Evolutionary conservation across 345 rosid genomes (phyloP).

Genomic region (Linum trigynum): DNA sequence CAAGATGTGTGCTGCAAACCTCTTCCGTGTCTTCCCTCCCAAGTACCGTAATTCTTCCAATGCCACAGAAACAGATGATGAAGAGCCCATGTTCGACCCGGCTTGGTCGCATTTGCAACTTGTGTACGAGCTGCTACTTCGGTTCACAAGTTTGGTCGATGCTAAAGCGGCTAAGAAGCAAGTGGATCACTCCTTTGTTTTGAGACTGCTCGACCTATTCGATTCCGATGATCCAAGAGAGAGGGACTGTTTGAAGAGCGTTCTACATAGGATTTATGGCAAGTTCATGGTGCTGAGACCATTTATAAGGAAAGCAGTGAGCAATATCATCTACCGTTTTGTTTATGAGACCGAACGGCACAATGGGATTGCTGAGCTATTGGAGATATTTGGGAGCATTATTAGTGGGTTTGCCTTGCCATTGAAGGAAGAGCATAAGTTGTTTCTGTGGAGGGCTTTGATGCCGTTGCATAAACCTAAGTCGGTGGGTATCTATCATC

Average conservation of each 20-base stretch:
- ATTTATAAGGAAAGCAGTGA: slow-evolving; percentile 57
- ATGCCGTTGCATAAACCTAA: slow-evolving; percentile 76
- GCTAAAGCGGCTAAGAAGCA: slow-evolving; percentile 61
- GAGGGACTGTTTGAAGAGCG: slow-evolving; percentile 66
- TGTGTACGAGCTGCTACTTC: slow-evolving; percentile 59
- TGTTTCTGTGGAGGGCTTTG: slow-evolving; percentile 49
- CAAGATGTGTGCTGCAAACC: slow-evolving; percentile 52
- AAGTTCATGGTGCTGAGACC: slow-evolving; percentile 71
- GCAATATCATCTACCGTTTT: slow-evolving; percentile 60
- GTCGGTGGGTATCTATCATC: slow-evolving; percentile 61
- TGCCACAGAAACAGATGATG: slow-evolving; percentile 54
- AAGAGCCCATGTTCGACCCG: slow-evolving; percentile 74
- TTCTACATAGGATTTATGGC: slow-evolving; percentile 60
- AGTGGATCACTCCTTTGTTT: slow-evolving; percentile 50
- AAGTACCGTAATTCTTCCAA: slow-evolving; percentile 36
- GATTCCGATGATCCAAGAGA: slow-evolving; percentile 81
- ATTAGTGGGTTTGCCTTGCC: slow-evolving; percentile 77
- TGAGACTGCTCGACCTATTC: slow-evolving; percentile 58
- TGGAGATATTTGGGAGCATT: slow-evolving; percentile 75
- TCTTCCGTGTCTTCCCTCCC: slow-evolving; percentile 68
- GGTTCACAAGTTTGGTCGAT: slow-evolving; percentile 48
- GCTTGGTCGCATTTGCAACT: slow-evolving; percentile 66
- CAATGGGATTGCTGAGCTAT: slow-evolving; percentile 62
- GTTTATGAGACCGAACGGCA: slow-evolving; percentile 66
- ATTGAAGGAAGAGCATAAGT: slow-evolving; percentile 64